Evolutionary conservation across 192 early-diverging fungal species (phyloP), one percentile per base, ranked within the genome.

Genomic region (Entophlyctis luteolus): DNA sequence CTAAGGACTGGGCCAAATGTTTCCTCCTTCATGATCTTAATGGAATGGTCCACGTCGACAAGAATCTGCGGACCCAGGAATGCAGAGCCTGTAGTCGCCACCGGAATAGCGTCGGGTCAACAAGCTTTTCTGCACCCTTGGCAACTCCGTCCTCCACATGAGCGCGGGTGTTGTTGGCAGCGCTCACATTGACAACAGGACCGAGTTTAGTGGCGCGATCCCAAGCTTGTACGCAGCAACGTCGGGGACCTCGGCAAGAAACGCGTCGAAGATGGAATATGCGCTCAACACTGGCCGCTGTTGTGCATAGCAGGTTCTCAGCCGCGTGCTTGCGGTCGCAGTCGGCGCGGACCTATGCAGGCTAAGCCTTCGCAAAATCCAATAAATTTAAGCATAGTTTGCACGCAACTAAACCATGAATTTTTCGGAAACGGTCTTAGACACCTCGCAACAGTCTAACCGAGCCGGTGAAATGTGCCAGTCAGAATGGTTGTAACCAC

Each of bases 321-420:
- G 86, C 90, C 0, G 90, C 87, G 59, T 85, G 85, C 45, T 77
- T 80, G 25, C 90, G 62, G 65, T 92, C 85, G 25, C 83, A 81
- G 70, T 91, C 90, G 5, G 77, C 71, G 3, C 87, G 80, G 12
- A 93, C 89, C 54, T 91, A 91, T 16, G 90, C 89, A 8, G 92
- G 86, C 71, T 92, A 88, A 68, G 92, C 92, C 14, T 90, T 90
- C 23, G 90, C 92, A 3, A 93, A 79, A 42, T 93, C 92, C n/a
- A n/a, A n/a, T n/a, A n/a, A n/a, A n/a, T n/a, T n/a, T n/a, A n/a
- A n/a, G n/a, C n/a, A n/a, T n/a, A n/a, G n/a, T n/a, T n/a, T n/a
- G n/a, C n/a, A n/a, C n/a, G 16, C 1, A 1, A 28, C 2, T 4
- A 20, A 88, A 84, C 86, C 59, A 88, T 85, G 32, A 90, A 82